These are phyloP conservation scores for Elongisporangium senticosum DNA, from an alignment of 352 stramenopile species.

Conservation along the genomic window DNA sequence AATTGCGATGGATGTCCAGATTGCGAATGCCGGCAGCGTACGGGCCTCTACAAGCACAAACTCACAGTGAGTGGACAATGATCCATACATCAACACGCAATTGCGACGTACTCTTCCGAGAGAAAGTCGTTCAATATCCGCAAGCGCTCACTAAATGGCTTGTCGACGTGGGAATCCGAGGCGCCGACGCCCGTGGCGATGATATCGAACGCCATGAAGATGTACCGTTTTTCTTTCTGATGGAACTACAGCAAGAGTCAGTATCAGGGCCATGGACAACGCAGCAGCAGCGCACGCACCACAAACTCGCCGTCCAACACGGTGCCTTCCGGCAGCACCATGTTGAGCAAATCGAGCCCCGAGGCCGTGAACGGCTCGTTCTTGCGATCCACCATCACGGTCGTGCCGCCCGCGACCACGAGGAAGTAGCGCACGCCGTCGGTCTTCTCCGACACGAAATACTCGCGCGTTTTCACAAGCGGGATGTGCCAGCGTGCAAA, in stretches of 20 bases:
- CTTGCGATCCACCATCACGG: conserved; percentile 71
- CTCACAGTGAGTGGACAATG: neutral
- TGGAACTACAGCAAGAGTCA: conserved; percentile 45
- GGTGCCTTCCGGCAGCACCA: conserved; percentile 80
- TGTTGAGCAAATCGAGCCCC: conserved; percentile 71
- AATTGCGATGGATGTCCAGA: conserved; percentile 54
- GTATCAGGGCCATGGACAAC: neutral
- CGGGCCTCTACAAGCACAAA: conserved; percentile 42
- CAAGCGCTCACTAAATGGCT: conserved; percentile 74
- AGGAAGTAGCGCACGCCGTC: conserved; percentile 90
- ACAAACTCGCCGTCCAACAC: conserved; percentile 88
- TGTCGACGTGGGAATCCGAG: conserved; percentile 74
- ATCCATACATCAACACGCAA: neutral
- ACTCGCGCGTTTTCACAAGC: conserved; percentile 76
- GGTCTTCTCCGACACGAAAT: conserved; percentile 90
- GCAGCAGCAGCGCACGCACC: conserved; percentile 29
- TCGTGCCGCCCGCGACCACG: conserved; percentile 62
- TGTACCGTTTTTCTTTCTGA: conserved; percentile 73
- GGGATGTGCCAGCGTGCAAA: conserved; percentile 89
- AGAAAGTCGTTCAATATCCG: conserved; percentile 80
- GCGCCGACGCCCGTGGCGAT: conserved; percentile 67
- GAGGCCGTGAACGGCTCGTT: conserved; percentile 74
- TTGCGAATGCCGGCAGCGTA: conserved; percentile 65
- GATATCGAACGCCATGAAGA: conserved; percentile 91
- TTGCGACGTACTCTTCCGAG: conserved; percentile 64